These are phyloP conservation scores for Calocybe gangraenosa DNA, from an alignment of 768 basidiomycete species.

Conservation along the genomic window DNA sequence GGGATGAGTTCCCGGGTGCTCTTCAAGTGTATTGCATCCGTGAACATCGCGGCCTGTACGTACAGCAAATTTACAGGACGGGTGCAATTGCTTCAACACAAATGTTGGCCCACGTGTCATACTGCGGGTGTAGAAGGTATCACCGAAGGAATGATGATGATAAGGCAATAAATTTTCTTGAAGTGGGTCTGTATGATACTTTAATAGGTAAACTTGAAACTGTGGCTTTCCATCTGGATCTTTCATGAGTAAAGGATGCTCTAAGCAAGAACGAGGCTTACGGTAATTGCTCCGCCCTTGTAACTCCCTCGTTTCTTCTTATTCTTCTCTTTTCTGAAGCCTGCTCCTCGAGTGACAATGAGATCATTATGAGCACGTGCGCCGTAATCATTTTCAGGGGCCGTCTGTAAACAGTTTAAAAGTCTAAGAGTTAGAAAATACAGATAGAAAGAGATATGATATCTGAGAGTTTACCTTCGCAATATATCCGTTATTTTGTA, in stretches of 20 bases:
- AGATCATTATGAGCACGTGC: slow-evolving; percentile 80
- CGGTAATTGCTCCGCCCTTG: slow-evolving; percentile 92
- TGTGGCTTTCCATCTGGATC: slow-evolving; percentile 73
- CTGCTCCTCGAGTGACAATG: slow-evolving; percentile 89
- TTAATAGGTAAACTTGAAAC: slow-evolving; percentile 69
- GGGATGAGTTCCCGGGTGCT: slow-evolving; percentile 5
- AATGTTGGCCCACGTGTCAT: slow-evolving; percentile 1
- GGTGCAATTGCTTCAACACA: slow-evolving; percentile 9
- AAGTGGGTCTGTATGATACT: slow-evolving; percentile 4
- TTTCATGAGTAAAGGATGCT: slow-evolving; percentile 4
- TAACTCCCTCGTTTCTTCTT: slow-evolving; percentile 98
- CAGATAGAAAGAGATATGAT: not conserved
- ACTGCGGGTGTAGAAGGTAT: not conserved
- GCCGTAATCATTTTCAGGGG: slow-evolving; percentile 77
- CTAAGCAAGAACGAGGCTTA: slow-evolving; percentile 30
- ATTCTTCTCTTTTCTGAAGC: slow-evolving; percentile 98
- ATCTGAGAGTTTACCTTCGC: slow-evolving; percentile 54
- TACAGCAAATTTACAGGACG: not conserved
- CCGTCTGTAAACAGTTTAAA: slow-evolving; percentile 39
- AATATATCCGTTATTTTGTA: slow-evolving; percentile 74
- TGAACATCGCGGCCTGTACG: not conserved
- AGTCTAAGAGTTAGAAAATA: too few species aligned
- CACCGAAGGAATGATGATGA: not conserved
- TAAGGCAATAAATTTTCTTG: slow-evolving; percentile 3
- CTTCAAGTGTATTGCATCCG: slow-evolving; percentile 12